Evolutionary conservation across 2,329 filamentous ascomycete genomes (phyloP), one percentile per base, ranked within the genome.

Genomic region (Didymella pomorum): DNA sequence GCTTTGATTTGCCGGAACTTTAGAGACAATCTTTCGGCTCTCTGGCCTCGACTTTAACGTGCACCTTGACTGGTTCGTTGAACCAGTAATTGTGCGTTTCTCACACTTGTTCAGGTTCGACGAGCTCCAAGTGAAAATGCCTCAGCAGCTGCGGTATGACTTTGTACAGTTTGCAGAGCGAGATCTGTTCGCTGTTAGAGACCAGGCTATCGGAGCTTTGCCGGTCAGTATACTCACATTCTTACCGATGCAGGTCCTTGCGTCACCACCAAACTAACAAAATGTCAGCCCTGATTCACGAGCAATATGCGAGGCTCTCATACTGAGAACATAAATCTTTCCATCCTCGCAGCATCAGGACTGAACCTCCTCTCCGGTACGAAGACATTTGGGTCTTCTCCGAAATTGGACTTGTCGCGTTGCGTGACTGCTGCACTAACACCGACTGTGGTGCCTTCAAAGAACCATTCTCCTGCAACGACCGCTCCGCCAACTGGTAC

Each of bases 71-170:
- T 10, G 16, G 39, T 23, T 44, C 44, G 44, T 52, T 52, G 21
- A 37, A 52, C 39, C 49, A 37, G n/a, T 37, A 37, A 18, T 37
- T 37, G 21, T 37, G 48, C 20, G 35, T 52, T 37, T 44, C 21
- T 21, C 39, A 44, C 16, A 18, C 28, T 23, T 52, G 21, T 25
- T 16, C 33, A 26, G 21, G 28, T 21, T 23, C 11, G 18, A 31
- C 21, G 14, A 44, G 49, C 28, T 25, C 21, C n/a, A 18, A 2
- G 8, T 46, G 42, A 16, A 46, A 46, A 11, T 5, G n/a, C 4
- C 42, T 6, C 1, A 46, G 21, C 29, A 52, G 23, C 31, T 39
- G 50, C 6, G 23, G 41, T 8, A 26, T 45, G 1, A 39, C 7
- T 12, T 39, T 39, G 8, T 39, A 23, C 42, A 46, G n/a, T 14